These are phyloP conservation scores for Hymenotorrendiella dingleyae DNA, from an alignment of 2,329 filamentous ascomycete genomes.

Conservation along the genomic window DNA sequence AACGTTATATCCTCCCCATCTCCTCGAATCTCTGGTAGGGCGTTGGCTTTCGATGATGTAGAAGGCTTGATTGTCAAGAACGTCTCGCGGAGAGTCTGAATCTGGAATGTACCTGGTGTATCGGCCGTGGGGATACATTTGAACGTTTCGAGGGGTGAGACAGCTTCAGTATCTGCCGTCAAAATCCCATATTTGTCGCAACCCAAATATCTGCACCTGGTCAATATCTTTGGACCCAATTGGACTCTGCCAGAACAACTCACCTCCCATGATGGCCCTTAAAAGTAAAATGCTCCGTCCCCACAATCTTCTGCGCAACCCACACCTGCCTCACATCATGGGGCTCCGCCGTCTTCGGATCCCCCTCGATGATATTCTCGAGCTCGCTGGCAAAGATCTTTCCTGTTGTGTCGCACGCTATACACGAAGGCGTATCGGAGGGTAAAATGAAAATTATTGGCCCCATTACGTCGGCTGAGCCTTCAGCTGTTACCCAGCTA, in stretches of 20 bases:
- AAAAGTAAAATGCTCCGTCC: conserved; percentile 76
- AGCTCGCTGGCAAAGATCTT: conserved; percentile 77
- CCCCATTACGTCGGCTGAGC: conserved; percentile 66
- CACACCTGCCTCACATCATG: conserved; percentile 96
- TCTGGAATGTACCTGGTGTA: conserved; percentile 63
- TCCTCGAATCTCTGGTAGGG: conserved; percentile 62
- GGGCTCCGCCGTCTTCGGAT: conserved; percentile 81
- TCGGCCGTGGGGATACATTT: conserved; percentile 56
- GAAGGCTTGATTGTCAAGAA: conserved; percentile 60
- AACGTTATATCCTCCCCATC: conserved; percentile 65
- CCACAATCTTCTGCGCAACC: conserved; percentile 78
- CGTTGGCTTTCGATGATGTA: conserved; percentile 39
- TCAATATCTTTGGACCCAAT: not conserved
- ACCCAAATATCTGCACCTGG: conserved; percentile 61
- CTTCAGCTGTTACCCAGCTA: conserved; percentile 85
- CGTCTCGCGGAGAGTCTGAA: conserved; percentile 67
- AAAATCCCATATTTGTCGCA: conserved; percentile 80
- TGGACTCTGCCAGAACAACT: conserved; percentile 21
- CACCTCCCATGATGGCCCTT: conserved; percentile 86
- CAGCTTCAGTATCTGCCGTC: conserved; percentile 71
- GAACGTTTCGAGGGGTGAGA: conserved; percentile 80
- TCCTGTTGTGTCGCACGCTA: conserved; percentile 81
- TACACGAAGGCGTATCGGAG: conserved; percentile 63
- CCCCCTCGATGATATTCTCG: conserved; percentile 82
- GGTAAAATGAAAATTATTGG: conserved; percentile 80